Evolutionary conservation across 495 filamentous ascomycete species (phyloP), one percentile per base, ranked within the genome.

Genomic region (Aspergillus panamensis): DNA sequence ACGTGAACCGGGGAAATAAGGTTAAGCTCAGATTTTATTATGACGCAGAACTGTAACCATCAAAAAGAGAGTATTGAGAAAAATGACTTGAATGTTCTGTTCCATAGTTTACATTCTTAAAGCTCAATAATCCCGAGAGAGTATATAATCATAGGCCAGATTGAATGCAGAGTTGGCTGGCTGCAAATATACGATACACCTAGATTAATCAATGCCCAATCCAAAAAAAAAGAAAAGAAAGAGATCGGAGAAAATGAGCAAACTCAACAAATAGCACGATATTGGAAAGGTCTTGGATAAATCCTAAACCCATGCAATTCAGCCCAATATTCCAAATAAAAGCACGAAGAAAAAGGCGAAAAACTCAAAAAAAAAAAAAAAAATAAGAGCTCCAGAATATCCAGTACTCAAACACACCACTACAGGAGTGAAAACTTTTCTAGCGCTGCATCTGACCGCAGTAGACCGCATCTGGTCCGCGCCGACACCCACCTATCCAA

Each of bases 1-100:
- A 66, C 63, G 63, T 66, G 63, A 62, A 43, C 31, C 32, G 45
- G 33, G 25, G 44, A 66, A 62, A 58, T 66, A 66, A 66, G 63
- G 63, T 66, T 66, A 66, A 66, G 63, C 63, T 66, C 58, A 54
- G 45, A 54, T 51, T 42, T 40, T 44, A 58, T 42, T 37, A 51
- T 60, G 58, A 57, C 53, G 54, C n/a, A 10, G n/a, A 20, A 29
- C 10, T 8, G 25, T 25, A 2, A 25, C 25, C 25, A 25, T 25
- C 25, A 5, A 25, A 25, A 25, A 25, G 25, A 5, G 25, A 25
- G 5, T 2, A 25, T 5, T 2, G 5, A 25, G 25, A 25, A 25
- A 25, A 25, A 25, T 25, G 25, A 25, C 25, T 25, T 25, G 25
- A 25, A 25, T 25, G 25, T 25, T 25, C 5, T 25, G 25, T 25